Evolutionary conservation across 192 early-diverging fungal species (phyloP).

Genomic region (Cetraspora pellucida): DNA sequence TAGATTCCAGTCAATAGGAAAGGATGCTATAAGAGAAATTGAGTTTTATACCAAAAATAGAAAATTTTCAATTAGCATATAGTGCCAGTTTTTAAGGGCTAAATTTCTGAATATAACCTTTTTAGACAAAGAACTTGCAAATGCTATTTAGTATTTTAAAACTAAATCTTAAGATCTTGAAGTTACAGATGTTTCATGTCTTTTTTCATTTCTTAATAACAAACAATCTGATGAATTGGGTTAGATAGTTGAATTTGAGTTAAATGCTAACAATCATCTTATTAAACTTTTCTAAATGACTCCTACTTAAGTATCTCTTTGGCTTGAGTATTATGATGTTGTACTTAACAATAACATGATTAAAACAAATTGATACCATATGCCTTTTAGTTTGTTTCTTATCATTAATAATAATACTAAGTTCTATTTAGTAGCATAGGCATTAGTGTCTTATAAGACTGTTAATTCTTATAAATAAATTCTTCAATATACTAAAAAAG

Average conservation of each 20-base stretch:
- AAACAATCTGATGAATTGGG: too few species aligned
- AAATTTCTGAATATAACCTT: too few species aligned
- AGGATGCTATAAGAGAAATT: too few species aligned
- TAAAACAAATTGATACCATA: slow-evolving; percentile 9
- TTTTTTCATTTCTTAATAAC: not conserved
- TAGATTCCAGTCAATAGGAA: too few species aligned
- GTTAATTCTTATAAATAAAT: slow-evolving; percentile 21
- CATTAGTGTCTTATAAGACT: slow-evolving; percentile 1
- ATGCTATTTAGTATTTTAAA: slow-evolving; percentile 15
- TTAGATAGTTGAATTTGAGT: slow-evolving; percentile 9
- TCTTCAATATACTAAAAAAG: slow-evolving; percentile 12
- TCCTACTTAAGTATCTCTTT: too few species aligned
- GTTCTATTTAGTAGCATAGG: not conserved
- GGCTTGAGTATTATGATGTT: too few species aligned
- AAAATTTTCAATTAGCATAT: slow-evolving; percentile 2
- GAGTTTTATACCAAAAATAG: not conserved
- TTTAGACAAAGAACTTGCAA: slow-evolving; percentile 2
- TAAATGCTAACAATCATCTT: not conserved
- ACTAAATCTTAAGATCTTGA: not conserved
- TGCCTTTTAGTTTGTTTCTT: not conserved
- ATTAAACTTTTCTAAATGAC: too few species aligned
- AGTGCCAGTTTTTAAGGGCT: slow-evolving; percentile 2
- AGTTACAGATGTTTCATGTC: not conserved
- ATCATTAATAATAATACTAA: slow-evolving; percentile 11
- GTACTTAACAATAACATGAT: too few species aligned